Evolutionary conservation across 148 eudicot species (phyloP).

Genomic region (Talinum fruticosum): DNA sequence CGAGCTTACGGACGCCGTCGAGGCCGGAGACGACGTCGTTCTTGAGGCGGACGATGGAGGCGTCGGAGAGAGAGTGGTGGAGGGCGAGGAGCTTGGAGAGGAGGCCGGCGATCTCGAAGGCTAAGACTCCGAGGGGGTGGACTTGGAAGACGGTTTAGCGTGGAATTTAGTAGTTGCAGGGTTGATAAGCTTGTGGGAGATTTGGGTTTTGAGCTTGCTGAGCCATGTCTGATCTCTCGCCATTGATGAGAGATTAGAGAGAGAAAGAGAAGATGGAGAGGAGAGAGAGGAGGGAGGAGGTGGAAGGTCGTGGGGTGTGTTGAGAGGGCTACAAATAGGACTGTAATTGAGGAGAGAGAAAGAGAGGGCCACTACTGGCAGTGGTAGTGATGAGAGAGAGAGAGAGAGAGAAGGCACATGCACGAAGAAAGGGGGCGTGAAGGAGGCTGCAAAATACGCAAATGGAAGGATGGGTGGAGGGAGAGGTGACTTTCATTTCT

Average conservation of each 20-base stretch:
- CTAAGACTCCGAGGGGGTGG: constrained; percentile 47
- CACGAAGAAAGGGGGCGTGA: constrained; percentile 16
- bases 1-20: constrained; percentile 69
- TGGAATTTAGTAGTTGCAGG: constrained; percentile 15
- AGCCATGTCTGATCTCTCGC: constrained; percentile 64
- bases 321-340: constrained; percentile 14
- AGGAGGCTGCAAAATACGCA: constrained; percentile 21
- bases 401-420: constrained; percentile 22
- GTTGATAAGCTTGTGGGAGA: constrained; percentile 29
- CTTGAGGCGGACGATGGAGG: constrained; percentile 41
- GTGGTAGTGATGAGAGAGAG: neutral
- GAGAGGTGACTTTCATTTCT: constrained; percentile 18
- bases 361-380: neutral
- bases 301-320: constrained; percentile 19
- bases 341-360: neutral
- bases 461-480: constrained; percentile 1
- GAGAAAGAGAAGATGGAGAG: neutral
- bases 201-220: constrained; percentile 49
- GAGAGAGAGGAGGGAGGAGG: neutral
- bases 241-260: constrained; percentile 29
- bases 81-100: constrained; percentile 66
- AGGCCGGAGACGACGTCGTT: constrained; percentile 40
- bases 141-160: neutral
- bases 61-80: constrained; percentile 70
- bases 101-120: constrained; percentile 66